Percentiles rank a stretch among this genome's conserved stretches.
Conservation (phyloP, 257 asterid genomes). For the Solanum peruvianum region DNA sequence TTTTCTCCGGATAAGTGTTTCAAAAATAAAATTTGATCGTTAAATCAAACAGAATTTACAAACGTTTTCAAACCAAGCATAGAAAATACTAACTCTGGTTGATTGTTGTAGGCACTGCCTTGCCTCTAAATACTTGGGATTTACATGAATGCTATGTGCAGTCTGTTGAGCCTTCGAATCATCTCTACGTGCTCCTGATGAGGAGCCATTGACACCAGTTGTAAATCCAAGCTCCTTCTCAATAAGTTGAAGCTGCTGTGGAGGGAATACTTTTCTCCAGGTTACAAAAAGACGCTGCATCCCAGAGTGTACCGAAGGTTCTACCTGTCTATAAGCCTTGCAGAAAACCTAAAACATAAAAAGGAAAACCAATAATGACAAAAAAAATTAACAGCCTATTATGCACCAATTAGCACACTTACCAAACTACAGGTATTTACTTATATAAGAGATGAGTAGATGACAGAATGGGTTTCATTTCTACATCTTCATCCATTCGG, state of each 20-base stretch:
- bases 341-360: constrained; percentile 52
- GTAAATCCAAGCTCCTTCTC: constrained; percentile 78
- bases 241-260: constrained; percentile 56
- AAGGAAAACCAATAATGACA: not conserved
- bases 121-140: constrained; percentile 85
- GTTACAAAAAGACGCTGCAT: constrained; percentile 92
- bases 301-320: constrained; percentile 53
- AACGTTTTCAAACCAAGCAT: not conserved
- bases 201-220: constrained; percentile 41
- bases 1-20: not conserved
- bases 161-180: constrained; percentile 71
- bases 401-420: not conserved
- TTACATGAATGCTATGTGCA: constrained; percentile 74
- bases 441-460: not conserved
- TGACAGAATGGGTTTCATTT: not conserved
- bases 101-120: constrained; percentile 61
- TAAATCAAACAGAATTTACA: not conserved
- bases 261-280: constrained; percentile 82
- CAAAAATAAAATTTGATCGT: not conserved
- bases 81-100: constrained; percentile 29
- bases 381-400: not conserved
- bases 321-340: constrained; percentile 76
- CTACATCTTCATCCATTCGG: not conserved
- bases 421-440: not conserved
- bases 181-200: constrained; percentile 31